Conservation (phyloP, 805 yeast genomes). For the Naumovozyma dairenensis region DNA sequence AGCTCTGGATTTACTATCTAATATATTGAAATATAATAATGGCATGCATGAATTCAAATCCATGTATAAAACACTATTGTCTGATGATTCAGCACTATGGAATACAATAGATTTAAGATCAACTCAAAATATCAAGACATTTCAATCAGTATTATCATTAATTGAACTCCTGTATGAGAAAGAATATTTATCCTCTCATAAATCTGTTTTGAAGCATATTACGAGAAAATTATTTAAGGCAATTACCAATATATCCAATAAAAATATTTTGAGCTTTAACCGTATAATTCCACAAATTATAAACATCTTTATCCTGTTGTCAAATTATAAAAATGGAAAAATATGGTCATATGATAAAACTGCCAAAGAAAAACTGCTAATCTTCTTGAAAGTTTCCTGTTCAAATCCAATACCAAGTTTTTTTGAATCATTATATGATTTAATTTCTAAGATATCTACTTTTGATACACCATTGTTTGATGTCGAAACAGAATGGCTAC, state of each 20-base stretch:
- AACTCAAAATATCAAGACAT: conserved; percentile 33
- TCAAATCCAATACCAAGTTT: conserved; percentile 43
- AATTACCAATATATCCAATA: conserved; percentile 23
- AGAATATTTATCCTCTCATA: conserved; percentile 12
- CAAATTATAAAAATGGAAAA: conserved; percentile 35
- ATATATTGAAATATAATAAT: conserved; percentile 17
- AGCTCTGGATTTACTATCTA: conserved; percentile 39
- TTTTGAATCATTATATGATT: conserved; percentile 27
- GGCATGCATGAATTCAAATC: conserved; percentile 5
- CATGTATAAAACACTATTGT: conserved; percentile 29
- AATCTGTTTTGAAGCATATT: conserved; percentile 26
- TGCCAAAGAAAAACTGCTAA: conserved; percentile 35
- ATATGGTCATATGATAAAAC: conserved; percentile 49
- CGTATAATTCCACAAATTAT: conserved; percentile 39
- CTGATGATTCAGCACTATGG: conserved; percentile 36
- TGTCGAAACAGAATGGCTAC: conserved; percentile 15
- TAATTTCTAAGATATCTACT: conserved; percentile 11
- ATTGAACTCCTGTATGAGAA: conserved; percentile 25
- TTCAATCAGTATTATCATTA: conserved; percentile 33
- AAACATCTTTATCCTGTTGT: conserved; percentile 36
- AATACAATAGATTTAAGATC: conserved; percentile 30
- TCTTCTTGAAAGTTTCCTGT: conserved; percentile 43
- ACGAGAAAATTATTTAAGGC: conserved; percentile 29
- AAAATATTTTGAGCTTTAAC: conserved; percentile 36
- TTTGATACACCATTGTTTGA: conserved; percentile 11